Percentiles rank a stretch among this genome's conserved stretches.
Evolutionary conservation across 2,329 filamentous ascomycete genomes (phyloP).

Genomic region (Aureobasidium sp.): DNA sequence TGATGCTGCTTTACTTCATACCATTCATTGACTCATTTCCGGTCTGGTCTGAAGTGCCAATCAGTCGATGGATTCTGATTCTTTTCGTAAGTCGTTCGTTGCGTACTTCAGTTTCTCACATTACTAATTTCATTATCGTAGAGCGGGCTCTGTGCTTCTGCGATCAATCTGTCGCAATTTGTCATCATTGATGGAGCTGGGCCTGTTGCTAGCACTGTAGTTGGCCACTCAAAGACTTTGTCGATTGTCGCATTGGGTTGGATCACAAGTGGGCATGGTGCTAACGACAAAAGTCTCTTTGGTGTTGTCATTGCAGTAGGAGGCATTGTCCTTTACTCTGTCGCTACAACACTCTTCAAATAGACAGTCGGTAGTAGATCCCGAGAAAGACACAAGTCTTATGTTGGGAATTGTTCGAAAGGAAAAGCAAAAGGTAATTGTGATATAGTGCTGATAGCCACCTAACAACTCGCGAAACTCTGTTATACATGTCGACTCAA

Average conservation of each 20-base stretch:
- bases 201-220: slow-evolving; percentile 27
- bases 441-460: neutral
- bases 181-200: slow-evolving; percentile 27
- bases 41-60: slow-evolving; percentile 44
- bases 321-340: slow-evolving; percentile 24
- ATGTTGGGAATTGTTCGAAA: neutral
- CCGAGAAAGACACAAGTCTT: neutral
- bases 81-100: slow-evolving; percentile 39
- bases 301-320: slow-evolving; percentile 26
- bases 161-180: slow-evolving; percentile 48
- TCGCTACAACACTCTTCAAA: neutral
- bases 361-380: neutral
- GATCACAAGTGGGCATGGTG: slow-evolving; percentile 19
- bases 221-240: slow-evolving; percentile 29
- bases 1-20: slow-evolving; percentile 57
- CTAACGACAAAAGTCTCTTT: slow-evolving; percentile 23
- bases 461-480: neutral
- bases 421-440: neutral
- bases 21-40: slow-evolving; percentile 58
- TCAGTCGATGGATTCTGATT: slow-evolving; percentile 38
- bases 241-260: slow-evolving; percentile 26
- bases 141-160: slow-evolving; percentile 56
- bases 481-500: neutral
- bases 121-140: slow-evolving; percentile 22
- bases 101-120: neutral